These are phyloP conservation scores for Didymella segeticola DNA, from an alignment of 2,329 filamentous ascomycete genomes.

Conservation along the genomic window DNA sequence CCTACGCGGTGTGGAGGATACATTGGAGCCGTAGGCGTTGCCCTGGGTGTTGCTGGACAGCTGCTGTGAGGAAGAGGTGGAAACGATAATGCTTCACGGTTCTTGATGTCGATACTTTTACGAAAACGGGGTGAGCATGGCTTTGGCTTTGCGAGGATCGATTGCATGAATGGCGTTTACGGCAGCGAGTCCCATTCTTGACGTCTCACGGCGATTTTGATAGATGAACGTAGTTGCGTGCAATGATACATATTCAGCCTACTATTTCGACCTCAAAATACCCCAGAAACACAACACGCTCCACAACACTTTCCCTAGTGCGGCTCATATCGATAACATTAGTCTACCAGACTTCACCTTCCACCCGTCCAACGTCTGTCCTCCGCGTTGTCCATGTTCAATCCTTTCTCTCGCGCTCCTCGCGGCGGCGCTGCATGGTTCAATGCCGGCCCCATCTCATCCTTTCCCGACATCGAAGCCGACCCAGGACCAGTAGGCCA, in stretches of 20 bases:
- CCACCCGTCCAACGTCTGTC: background rate
- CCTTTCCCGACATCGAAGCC: constrained; percentile 28
- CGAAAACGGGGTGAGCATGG: constrained; percentile 3
- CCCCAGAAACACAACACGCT: background rate
- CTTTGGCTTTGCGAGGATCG: background rate
- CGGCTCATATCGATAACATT: constrained; percentile 12
- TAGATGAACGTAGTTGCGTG: constrained; percentile 7
- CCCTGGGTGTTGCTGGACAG: constrained; percentile 54
- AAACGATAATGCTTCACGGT: background rate
- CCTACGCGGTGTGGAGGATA: constrained; percentile 26
- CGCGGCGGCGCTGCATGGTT: constrained; percentile 34
- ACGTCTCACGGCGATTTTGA: background rate
- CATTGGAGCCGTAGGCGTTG: constrained; percentile 31
- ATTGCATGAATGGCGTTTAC: constrained; percentile 13
- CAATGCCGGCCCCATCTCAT: constrained; percentile 26
- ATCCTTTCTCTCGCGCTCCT: constrained; percentile 29
- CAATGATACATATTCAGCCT: background rate
- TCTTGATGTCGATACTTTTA: constrained; percentile 31
- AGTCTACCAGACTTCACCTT: background rate
- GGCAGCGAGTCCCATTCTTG: background rate
- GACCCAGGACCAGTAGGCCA: constrained; percentile 20
- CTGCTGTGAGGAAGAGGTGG: constrained; percentile 28
- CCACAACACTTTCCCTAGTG: background rate
- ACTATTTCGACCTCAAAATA: background rate
- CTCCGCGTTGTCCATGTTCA: constrained; percentile 12